A percentile compares a stretch with the other conserved stretches of the same genome.
Evolutionary conservation across 2,329 filamentous ascomycete species (phyloP).

Genomic region (Davidsoniella eucalypti): DNA sequence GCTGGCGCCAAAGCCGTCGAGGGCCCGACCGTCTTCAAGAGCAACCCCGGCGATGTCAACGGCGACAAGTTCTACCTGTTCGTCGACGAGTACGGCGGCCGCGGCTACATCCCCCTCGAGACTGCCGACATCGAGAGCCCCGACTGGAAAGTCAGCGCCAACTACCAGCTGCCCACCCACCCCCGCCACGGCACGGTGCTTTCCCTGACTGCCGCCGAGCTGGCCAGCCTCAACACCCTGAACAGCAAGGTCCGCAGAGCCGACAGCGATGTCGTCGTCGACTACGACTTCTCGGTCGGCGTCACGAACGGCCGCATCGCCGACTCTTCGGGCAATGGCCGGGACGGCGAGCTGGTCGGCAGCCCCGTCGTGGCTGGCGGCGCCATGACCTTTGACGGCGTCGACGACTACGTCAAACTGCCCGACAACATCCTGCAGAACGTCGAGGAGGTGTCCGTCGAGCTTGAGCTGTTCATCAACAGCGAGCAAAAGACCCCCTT

Average conservation of each 20-base stretch:
- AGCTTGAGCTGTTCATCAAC: constrained; percentile 14
- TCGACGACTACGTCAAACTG: constrained; percentile 16
- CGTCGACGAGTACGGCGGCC: constrained; percentile 34
- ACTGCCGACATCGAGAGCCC: constrained; percentile 32
- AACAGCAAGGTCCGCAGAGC: constrained; percentile 9
- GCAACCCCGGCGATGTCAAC: constrained; percentile 31
- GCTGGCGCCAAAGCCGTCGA: constrained; percentile 33
- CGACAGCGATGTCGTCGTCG: constrained; percentile 14
- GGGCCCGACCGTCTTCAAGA: constrained; percentile 34
- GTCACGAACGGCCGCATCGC: constrained; percentile 11
- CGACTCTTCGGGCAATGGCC: constrained; percentile 15
- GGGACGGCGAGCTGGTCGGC: constrained; percentile 15
- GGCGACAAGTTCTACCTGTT: constrained; percentile 39
- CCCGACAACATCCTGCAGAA: constrained; percentile 15
- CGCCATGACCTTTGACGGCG: constrained; percentile 15
- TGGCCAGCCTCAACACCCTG: constrained; percentile 19
- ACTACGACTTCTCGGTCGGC: constrained; percentile 14
- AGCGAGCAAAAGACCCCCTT: constrained; percentile 15
- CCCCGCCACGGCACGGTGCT: constrained; percentile 38
- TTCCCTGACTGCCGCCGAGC: constrained; percentile 31
- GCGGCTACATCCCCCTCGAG: constrained; percentile 37
- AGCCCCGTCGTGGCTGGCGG: constrained; percentile 13
- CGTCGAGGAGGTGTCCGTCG: constrained; percentile 14
- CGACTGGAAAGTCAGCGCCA: constrained; percentile 28
- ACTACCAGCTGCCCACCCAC: constrained; percentile 29